Evolutionary conservation across 495 filamentous ascomycete species (phyloP).

Genomic region (Cercophora samala): DNA sequence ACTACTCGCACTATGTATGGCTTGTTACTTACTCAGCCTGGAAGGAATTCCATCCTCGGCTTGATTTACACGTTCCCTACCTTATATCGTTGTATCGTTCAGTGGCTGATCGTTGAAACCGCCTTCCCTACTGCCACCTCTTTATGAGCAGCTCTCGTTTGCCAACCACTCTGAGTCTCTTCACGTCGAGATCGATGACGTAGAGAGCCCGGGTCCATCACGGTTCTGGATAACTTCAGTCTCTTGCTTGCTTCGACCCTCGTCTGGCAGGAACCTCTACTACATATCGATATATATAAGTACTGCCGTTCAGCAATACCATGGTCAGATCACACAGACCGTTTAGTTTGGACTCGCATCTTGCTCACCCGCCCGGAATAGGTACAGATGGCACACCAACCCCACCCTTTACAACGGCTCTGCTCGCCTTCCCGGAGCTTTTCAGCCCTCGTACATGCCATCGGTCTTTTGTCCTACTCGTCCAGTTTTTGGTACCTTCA

Average conservation of each 20-base stretch:
- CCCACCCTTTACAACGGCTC: slow-evolving; percentile 73
- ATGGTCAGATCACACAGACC: too few species aligned
- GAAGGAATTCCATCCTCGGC: too few species aligned
- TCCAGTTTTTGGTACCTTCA: slow-evolving; percentile 61
- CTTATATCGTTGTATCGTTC: too few species aligned
- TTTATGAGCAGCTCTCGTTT: background rate
- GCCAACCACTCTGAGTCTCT: background rate
- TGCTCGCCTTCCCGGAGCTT: slow-evolving; percentile 65
- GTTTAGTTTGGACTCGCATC: background rate
- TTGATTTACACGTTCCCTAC: too few species aligned
- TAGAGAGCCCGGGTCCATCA: background rate
- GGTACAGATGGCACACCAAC: slow-evolving; percentile 48
- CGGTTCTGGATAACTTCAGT: background rate
- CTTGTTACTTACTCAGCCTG: too few species aligned
- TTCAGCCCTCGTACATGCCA: slow-evolving; percentile 67
- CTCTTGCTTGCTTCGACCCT: background rate
- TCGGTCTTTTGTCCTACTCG: slow-evolving; percentile 65
- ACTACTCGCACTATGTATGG: too few species aligned
- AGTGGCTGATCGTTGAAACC: too few species aligned
- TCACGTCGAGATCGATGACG: background rate
- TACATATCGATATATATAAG: background rate
- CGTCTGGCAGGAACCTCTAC: too few species aligned
- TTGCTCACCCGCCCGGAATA: background rate
- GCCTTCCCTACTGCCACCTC: too few species aligned
- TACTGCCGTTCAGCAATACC: background rate